These are phyloP conservation scores for Drechslerella dactyloides DNA, from an alignment of 2,329 filamentous ascomycete genomes.

Conservation along the genomic window DNA sequence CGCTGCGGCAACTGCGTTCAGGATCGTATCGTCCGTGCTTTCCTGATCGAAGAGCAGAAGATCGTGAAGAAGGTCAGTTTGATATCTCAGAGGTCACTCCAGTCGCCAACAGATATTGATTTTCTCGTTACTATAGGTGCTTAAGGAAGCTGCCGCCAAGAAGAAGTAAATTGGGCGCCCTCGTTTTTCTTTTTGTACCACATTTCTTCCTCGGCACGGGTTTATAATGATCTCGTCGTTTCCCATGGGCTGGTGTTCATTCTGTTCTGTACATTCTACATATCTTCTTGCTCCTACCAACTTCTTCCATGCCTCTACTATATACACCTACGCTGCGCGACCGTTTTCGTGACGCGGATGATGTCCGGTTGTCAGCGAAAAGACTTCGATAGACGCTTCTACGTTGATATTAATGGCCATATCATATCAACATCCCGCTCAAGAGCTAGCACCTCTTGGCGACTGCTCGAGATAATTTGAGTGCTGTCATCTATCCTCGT, in stretches of 20 bases:
- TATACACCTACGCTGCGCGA: constrained; percentile 23
- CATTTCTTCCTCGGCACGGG: constrained; percentile 51
- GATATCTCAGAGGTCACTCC: neutral
- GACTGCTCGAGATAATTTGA: too few relatives aligned
- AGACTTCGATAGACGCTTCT: constrained; percentile 32
- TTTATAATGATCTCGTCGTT: constrained; percentile 50
- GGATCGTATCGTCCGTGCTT: constrained; percentile 95
- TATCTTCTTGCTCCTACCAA: constrained; percentile 40
- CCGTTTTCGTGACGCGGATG: constrained; percentile 39
- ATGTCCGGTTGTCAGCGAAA: constrained; percentile 31
- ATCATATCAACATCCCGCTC: constrained; percentile 38
- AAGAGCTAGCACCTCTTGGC: neutral
- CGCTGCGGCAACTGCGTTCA: constrained; percentile 98
- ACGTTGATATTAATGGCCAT: constrained; percentile 49
- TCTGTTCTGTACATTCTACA: constrained; percentile 51
- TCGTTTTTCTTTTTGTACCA: constrained; percentile 46
- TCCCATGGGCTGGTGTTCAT: constrained; percentile 53
- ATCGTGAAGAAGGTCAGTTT: constrained; percentile 97
- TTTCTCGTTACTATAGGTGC: constrained; percentile 50
- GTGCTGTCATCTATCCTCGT: too few relatives aligned
- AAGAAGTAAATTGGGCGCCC: constrained; percentile 52
- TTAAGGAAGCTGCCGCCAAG: constrained; percentile 55
- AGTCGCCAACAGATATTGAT: neutral
- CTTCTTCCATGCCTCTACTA: constrained; percentile 37
- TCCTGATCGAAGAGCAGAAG: constrained; percentile 99